Evolutionary conservation across 768 basidiomycete species (phyloP), one percentile per base, ranked within the genome.

Genomic region (Tulasnella sp.): DNA sequence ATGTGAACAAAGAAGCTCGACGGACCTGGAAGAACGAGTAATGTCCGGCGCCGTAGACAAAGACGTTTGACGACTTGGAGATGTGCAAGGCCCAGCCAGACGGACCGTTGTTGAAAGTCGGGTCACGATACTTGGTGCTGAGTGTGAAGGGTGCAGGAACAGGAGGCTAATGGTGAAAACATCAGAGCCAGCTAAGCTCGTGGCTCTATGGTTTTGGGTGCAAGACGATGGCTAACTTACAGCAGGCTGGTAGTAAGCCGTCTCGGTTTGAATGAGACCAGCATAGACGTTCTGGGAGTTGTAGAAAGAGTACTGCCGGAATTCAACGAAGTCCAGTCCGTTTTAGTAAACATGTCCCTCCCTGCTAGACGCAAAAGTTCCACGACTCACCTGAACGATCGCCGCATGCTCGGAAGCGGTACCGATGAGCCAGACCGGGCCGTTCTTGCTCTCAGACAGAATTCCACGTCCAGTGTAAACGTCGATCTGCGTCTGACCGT

Each of bases 371-470:
- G n/a, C 20, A 44, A 18, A 48, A 48, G 20, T 1, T 15, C 15
- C 0, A 5, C n/a, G 18, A 0, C 71, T 42, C 23, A 73, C 71
- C 71, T 73, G 71, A 42, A 76, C 75, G 29, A 76, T 32, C 32
- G 75, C 2, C 13, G 55, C 57, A n/a, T 78, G 78, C 72, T 78
- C 78, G 76, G 83, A 84, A 40, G 87, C 88, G 46, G 93, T 93
- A 32, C 93, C 93, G 78, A 94, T 89, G 85, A 94, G 82, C 93
- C 92, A 94, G 11, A 93, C 91, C 1, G 93, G 93, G 1, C 93
- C 93, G 46, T 75, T 72, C 57, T 85, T 84, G 18, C 91, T 92
- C 82, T 94, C 89, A 0, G 91, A 92, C 13, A 93, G 84, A 61
- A 94, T 88, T 2, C 93, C 93, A 23, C 93, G 88, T 0, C 91